Percentiles rank a stretch among this genome's conserved stretches.
Conservation (phyloP, 2,329 filamentous ascomycete genomes). For the Pseudopithomyces maydicus region DNA sequence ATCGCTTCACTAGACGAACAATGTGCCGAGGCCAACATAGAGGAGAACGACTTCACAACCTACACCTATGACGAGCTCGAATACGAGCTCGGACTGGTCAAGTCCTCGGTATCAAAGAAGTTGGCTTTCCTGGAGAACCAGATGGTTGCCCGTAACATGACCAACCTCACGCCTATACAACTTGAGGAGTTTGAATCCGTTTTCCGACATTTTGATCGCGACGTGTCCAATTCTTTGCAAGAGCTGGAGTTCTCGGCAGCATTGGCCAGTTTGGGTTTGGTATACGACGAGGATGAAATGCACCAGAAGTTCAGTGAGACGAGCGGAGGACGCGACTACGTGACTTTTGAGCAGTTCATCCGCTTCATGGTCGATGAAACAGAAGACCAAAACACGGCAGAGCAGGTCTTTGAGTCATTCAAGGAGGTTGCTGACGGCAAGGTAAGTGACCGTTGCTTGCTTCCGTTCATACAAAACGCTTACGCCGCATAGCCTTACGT, state of each 20-base stretch:
- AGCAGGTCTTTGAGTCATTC: conserved; percentile 98
- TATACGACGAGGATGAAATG: conserved; percentile 98
- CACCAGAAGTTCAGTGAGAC: conserved; percentile 91
- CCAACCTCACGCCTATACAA: conserved; percentile 96
- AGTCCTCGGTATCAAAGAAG: conserved; percentile 93
- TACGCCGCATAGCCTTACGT: conserved; percentile 73
- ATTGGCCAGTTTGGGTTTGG: conserved; percentile 89
- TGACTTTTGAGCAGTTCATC: conserved; percentile 98
- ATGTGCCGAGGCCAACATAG: conserved; percentile 95
- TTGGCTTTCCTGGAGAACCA: conserved; percentile 97
- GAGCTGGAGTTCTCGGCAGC: conserved; percentile 97
- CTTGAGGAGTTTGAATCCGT: conserved; percentile 98
- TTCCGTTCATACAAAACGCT: conserved; percentile 7
- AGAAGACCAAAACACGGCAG: conserved; percentile 97
- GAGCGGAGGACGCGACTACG: conserved; percentile 76
- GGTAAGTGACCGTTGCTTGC: conserved; percentile 48
- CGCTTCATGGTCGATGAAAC: conserved; percentile 99
- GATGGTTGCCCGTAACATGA: conserved; percentile 98
- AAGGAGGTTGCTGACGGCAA: conserved; percentile 97
- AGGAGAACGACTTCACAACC: conserved; percentile 99
- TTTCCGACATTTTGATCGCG: conserved; percentile 96
- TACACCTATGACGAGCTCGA: conserved; percentile 96
- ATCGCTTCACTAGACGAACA: conserved; percentile 86
- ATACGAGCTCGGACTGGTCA: conserved; percentile 91
- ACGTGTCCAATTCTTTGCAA: conserved; percentile 84